Evolutionary conservation across 805 yeast genomes (phyloP), one percentile per base, ranked within the genome.

Genomic region (Kazachstania africana): DNA sequence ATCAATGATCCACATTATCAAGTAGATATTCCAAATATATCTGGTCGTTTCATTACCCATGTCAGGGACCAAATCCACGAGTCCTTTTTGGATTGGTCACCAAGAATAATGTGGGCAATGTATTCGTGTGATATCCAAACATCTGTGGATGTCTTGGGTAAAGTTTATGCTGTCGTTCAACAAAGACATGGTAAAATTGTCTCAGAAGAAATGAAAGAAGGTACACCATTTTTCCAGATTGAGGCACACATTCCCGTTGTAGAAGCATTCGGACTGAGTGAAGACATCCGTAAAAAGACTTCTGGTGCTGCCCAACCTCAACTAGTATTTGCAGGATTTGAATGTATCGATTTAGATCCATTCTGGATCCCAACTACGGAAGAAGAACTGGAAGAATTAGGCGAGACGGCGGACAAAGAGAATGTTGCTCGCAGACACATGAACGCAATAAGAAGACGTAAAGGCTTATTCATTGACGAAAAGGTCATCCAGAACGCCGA

Each of bases 291-390:
- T 35, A 91, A 84, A 58, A 72, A 72, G 43, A 88, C 98, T 0
- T 82, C 95, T 1, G 99, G 99, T 36, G 94, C 95, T 3, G 98
- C 98, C 2, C 79, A 82, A 46, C 98, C 99, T 0, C 98, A 91
- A 55, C 65, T 91, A 32, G 82, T 87, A 8, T 91, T 88, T 48
- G 70, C 80, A 18, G 97, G 97, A 1, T 91, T 71, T 52, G 91
- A 85, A 47, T 62, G 77, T 40, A 71, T 88, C 31, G 94, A 85
- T 41, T 71, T 79, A 42, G 97, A 91, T 63, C 99, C 99, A 27
- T 91, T 81, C 65, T 91, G 99, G 99, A 94, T 91, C 12, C 99
- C 99, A 10, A 82, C 91, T 3, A 91, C 98, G 0, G 96, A 83
- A 45, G 96, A 85, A 53, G 98, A 91, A 54, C 58, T 91, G 28